phyloP scores from a whole-genome alignment of 164 flowering plant genomes.

The Liriodendron chinense region DNA sequence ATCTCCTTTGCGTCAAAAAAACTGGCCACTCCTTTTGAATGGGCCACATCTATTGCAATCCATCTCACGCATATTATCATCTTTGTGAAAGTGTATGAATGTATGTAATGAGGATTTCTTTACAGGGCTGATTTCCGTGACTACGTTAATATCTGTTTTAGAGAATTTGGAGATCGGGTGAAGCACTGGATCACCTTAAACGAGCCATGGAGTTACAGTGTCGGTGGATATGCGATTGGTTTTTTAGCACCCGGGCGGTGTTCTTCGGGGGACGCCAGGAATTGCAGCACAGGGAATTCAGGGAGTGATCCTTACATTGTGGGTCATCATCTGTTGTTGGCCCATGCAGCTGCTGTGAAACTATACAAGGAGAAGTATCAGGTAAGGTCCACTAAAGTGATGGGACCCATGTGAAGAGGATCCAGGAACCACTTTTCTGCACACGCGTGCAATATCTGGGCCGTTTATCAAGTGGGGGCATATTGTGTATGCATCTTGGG shows the following conservation, averaged over 20 bases:
- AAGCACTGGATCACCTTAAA: constrained; percentile 59
- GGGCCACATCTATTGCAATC: no score
- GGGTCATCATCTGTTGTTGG: constrained; percentile 31
- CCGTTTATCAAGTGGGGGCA: no score
- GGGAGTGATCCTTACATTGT: constrained; percentile 54
- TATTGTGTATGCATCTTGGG: neutral
- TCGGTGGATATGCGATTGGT: constrained; percentile 28
- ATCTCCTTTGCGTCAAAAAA: no score
- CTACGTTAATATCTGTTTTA: constrained; percentile 44
- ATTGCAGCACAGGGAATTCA: constrained; percentile 60
- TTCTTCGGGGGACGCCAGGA: constrained; percentile 39
- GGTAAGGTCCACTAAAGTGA: constrained; percentile 17
- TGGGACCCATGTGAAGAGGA: no score
- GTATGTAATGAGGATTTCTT: no score
- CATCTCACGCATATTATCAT: no score
- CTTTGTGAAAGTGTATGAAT: no score
- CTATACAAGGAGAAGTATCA: constrained; percentile 37
- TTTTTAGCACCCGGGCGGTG: constrained; percentile 36
- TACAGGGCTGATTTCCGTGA: constrained; percentile 33
- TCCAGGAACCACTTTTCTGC: no score
- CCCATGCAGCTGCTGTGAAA: constrained; percentile 43
- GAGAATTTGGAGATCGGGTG: constrained; percentile 44
- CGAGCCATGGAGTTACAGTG: constrained; percentile 33
- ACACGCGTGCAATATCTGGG: no score
- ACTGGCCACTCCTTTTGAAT: no score